Evolutionary conservation across 305 asterid genomes (phyloP), one percentile per base, ranked within the genome.

Genomic region (Caryopteris hybrid): DNA sequence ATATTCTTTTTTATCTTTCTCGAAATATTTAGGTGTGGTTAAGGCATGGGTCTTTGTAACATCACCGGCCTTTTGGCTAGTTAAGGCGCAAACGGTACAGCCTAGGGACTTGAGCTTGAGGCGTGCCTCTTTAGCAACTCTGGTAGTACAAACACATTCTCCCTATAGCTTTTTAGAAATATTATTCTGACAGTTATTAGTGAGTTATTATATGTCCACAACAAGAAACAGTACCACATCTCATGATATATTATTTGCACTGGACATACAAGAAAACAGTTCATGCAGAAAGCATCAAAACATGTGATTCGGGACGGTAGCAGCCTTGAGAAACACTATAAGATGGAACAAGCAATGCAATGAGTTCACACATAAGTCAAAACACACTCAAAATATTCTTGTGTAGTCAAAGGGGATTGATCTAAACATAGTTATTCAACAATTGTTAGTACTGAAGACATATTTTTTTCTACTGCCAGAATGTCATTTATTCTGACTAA

Each of bases 311-410:
- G 34, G 23, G 54, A 56, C 61, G 29, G 45, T 54, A 72, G 47
- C 68, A 67, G 55, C 41, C 12, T 5, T 55, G 51, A 42, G 0
- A 33, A 56, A 43, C 12, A 41, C 29, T 39, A 46, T 20, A 50
- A 12, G 43, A 58, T 8, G 50, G 39, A 22, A 60, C 22, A 27
- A 27, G 5, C 2, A 21, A 39, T 16, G 14, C 43, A 58, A 10
- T 5, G 11, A 34, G 3, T 50, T 20, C 70, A 56, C 50, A 51
- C 21, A 17, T 22, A 76, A 51, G 70, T 36, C n/a, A 65, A 59
- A 50, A 47, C 4, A 2, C 16, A 34, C n/a, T n/a, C n/a, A n/a
- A n/a, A n/a, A n/a, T n/a, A n/a, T n/a, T n/a, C n/a, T n/a, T n/a
- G n/a, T n/a, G n/a, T n/a, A n/a, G n/a, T n/a, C n/a, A n/a, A n/a